Evolutionary conservation across 768 basidiomycete genomes (phyloP).

Genomic region (Galerina sulciceps): DNA sequence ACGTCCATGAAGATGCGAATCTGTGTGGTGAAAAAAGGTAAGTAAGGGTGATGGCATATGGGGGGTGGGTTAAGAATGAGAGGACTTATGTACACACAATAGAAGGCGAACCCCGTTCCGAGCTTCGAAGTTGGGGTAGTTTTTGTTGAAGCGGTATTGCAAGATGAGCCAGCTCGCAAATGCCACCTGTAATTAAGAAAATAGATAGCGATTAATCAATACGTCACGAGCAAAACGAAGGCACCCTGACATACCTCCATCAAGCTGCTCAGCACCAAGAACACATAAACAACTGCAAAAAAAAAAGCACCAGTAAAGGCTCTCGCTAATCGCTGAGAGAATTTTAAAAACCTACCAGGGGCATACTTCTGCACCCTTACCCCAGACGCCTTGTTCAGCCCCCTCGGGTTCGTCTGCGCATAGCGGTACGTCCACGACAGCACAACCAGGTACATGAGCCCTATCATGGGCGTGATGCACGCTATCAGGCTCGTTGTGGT

Average conservation of each 20-base stretch:
- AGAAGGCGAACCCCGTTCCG: slow-evolving; percentile 49
- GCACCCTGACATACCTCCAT: slow-evolving; percentile 40
- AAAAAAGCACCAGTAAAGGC: slow-evolving; percentile 17
- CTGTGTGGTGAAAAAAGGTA: slow-evolving; percentile 31
- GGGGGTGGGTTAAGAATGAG: not conserved
- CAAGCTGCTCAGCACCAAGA: slow-evolving; percentile 52
- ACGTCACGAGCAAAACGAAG: not conserved
- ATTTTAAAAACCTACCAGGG: slow-evolving; percentile 43
- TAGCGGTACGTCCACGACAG: slow-evolving; percentile 55
- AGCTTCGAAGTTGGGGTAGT: slow-evolving; percentile 51
- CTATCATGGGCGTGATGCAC: slow-evolving; percentile 38
- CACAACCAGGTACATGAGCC: slow-evolving; percentile 51
- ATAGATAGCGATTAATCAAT: not conserved
- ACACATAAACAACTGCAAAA: slow-evolving; percentile 50
- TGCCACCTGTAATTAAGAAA: slow-evolving; percentile 46
- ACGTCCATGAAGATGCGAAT: slow-evolving; percentile 65
- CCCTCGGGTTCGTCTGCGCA: slow-evolving; percentile 46
- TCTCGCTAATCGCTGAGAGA: not conserved
- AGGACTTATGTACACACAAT: slow-evolving; percentile 41
- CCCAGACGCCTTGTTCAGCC: slow-evolving; percentile 55
- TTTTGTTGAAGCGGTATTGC: slow-evolving; percentile 57
- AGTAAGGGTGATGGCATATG: not conserved
- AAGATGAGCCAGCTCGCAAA: slow-evolving; percentile 62
- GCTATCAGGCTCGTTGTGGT: slow-evolving; percentile 40
- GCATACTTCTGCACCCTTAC: slow-evolving; percentile 52